These are phyloP conservation scores for Tubosaeta sp. DNA, from an alignment of 768 basidiomycete species.

Conservation along the genomic window DNA sequence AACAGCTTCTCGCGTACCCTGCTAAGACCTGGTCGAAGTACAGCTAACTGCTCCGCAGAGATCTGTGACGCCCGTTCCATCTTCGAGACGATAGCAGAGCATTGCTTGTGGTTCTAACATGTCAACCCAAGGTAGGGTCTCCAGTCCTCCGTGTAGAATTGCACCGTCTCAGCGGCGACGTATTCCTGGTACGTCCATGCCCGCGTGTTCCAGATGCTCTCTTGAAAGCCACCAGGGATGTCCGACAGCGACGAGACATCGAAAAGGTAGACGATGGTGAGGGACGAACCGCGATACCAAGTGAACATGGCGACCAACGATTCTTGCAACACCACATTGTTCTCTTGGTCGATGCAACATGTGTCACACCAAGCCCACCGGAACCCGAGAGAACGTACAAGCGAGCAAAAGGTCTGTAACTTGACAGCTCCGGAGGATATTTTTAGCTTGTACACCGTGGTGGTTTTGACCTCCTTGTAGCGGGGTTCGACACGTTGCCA, in stretches of 20 bases:
- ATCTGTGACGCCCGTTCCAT: not conserved
- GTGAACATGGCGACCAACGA: slow-evolving; percentile 14
- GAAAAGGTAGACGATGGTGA: slow-evolving; percentile 11
- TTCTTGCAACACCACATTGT: slow-evolving; percentile 6
- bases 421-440: slow-evolving; percentile 2
- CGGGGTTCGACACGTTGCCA: not conserved
- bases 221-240: not conserved
- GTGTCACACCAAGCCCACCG: slow-evolving; percentile 17
- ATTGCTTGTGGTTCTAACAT: not conserved
- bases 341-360: slow-evolving; percentile 2
- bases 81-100: not conserved
- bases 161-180: slow-evolving; percentile 5
- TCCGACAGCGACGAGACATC: not conserved
- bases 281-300: slow-evolving; percentile 6
- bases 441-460: slow-evolving; percentile 3
- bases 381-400: slow-evolving; percentile 1
- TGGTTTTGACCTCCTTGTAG: not conserved
- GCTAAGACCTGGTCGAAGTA: slow-evolving; percentile 7
- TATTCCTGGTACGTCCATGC: slow-evolving; percentile 4
- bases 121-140: slow-evolving; percentile 4
- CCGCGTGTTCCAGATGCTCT: slow-evolving; percentile 11
- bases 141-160: slow-evolving; percentile 13
- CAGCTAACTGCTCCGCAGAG: not conserved
- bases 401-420: slow-evolving; percentile 3
- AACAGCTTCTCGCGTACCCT: slow-evolving; percentile 16